A percentile compares a stretch with the other conserved stretches of the same genome.
Evolutionary conservation across 2,329 filamentous ascomycete genomes (phyloP).

Genomic region (Trichoderma oligosporum): DNA sequence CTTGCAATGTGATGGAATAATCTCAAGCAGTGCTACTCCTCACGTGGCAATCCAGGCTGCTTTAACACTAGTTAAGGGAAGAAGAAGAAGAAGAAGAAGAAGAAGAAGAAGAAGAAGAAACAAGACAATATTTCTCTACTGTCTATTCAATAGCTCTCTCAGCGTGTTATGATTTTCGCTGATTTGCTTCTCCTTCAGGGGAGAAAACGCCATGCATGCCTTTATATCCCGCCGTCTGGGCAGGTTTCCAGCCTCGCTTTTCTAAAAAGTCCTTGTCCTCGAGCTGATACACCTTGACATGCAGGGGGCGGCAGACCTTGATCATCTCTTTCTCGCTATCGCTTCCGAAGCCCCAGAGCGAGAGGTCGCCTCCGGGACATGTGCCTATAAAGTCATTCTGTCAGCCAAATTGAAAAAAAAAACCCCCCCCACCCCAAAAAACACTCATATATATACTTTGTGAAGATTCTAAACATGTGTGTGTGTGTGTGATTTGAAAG

Average conservation of each 20-base stretch:
- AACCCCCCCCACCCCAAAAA: no score
- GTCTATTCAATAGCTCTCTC: not conserved
- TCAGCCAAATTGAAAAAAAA: not conserved
- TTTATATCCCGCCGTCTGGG: slow-evolving; percentile 57
- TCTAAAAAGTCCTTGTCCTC: slow-evolving; percentile 50
- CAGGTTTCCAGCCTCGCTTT: slow-evolving; percentile 57
- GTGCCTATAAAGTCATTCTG: slow-evolving; percentile 43
- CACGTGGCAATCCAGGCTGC: not conserved
- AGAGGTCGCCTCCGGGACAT: slow-evolving; percentile 77
- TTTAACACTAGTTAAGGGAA: not conserved
- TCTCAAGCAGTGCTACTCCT: no score
- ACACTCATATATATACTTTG: no score
- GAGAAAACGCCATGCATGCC: slow-evolving; percentile 57
- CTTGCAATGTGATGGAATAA: not conserved
- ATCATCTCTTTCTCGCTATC: slow-evolving; percentile 64
- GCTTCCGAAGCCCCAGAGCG: slow-evolving; percentile 74
- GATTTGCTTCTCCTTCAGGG: slow-evolving; percentile 25
- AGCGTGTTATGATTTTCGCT: not conserved
- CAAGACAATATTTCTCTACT: no score
- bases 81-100: not conserved
- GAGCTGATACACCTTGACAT: slow-evolving; percentile 68
- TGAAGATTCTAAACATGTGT: no score
- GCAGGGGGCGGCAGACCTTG: slow-evolving; percentile 68
- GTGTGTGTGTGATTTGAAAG: no score
- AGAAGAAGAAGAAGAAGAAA: not conserved